These are phyloP conservation scores for Aspergillus sp. DNA, from an alignment of 2,329 filamentous ascomycete species.

Conservation along the genomic window DNA sequence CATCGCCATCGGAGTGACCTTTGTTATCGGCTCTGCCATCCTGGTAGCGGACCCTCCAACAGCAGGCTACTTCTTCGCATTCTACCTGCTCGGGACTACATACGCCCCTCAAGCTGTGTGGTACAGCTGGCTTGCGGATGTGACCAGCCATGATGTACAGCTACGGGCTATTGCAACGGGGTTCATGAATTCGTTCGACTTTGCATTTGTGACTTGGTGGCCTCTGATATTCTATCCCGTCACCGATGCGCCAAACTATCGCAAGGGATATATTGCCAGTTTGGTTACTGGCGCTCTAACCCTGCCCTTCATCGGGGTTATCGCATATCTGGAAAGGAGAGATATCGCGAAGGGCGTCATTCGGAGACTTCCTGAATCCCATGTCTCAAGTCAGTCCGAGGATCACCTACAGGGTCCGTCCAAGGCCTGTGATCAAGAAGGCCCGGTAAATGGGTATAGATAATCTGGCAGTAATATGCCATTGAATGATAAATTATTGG, in stretches of 20 bases:
- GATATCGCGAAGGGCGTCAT: constrained; percentile 6
- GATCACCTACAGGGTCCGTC: not conserved
- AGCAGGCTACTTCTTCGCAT: constrained; percentile 45
- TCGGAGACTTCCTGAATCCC: not conserved
- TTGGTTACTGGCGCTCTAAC: constrained; percentile 39
- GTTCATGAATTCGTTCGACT: constrained; percentile 48
- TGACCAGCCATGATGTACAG: constrained; percentile 38
- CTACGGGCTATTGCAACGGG: constrained; percentile 47
- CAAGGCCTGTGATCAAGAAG: not conserved
- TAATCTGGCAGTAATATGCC: too few species aligned
- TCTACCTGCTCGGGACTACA: constrained; percentile 47
- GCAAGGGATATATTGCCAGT: constrained; percentile 43
- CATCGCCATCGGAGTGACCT: constrained; percentile 44
- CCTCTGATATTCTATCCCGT: constrained; percentile 44
- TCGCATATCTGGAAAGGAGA: constrained; percentile 34
- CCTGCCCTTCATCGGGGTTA: constrained; percentile 38
- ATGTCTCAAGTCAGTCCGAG: not conserved
- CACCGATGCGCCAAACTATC: constrained; percentile 41
- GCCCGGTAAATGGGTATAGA: not conserved
- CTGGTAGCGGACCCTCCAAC: constrained; percentile 7
- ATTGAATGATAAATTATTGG: too few species aligned
- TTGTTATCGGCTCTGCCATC: constrained; percentile 35
- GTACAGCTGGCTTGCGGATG: constrained; percentile 51
- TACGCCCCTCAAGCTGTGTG: constrained; percentile 49
- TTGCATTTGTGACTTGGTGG: constrained; percentile 46